Conservation (phyloP, 2,329 filamentous ascomycete genomes). For the Didymella sp. region DNA sequence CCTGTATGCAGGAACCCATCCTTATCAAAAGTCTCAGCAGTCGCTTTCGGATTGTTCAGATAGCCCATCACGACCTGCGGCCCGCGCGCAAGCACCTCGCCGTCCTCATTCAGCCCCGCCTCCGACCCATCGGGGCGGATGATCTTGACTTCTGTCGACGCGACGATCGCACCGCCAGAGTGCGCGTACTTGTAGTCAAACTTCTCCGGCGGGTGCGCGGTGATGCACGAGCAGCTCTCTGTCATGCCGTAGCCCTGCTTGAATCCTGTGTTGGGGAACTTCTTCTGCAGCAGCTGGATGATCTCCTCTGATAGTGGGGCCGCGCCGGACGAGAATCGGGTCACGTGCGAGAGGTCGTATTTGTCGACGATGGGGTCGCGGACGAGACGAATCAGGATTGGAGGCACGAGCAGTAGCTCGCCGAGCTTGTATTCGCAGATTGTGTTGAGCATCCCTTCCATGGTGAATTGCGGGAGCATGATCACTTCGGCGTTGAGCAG, state of each 20-base stretch:
- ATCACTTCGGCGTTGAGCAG: constrained; percentile 70
- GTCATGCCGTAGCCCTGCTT: constrained; percentile 75
- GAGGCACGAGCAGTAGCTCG: constrained; percentile 61
- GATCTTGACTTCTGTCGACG: constrained; percentile 67
- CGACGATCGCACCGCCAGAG: constrained; percentile 63
- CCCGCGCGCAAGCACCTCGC: constrained; percentile 59
- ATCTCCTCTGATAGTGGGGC: constrained; percentile 67
- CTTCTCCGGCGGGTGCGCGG: constrained; percentile 63
- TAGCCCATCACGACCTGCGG: constrained; percentile 62
- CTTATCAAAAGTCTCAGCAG: constrained; percentile 54
- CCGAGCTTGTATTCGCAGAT: constrained; percentile 58
- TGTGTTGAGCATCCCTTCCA: constrained; percentile 57
- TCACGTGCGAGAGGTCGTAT: constrained; percentile 64
- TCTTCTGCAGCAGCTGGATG: constrained; percentile 61
- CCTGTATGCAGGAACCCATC: constrained; percentile 65
- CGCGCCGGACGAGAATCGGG: constrained; percentile 66
- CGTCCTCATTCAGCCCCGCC: constrained; percentile 59
- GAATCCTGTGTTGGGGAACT: constrained; percentile 67
- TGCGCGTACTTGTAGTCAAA: constrained; percentile 66
- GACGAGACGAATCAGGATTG: constrained; percentile 67
- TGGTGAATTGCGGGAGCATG: constrained; percentile 70
- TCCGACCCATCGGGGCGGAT: constrained; percentile 64
- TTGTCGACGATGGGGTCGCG: constrained; percentile 61
- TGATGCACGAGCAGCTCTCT: constrained; percentile 69
- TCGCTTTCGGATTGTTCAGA: constrained; percentile 53